These are phyloP conservation scores for Cryptococcus sp. DNA, from an alignment of 1,284 basidiomycete species.

Conservation along the genomic window DNA sequence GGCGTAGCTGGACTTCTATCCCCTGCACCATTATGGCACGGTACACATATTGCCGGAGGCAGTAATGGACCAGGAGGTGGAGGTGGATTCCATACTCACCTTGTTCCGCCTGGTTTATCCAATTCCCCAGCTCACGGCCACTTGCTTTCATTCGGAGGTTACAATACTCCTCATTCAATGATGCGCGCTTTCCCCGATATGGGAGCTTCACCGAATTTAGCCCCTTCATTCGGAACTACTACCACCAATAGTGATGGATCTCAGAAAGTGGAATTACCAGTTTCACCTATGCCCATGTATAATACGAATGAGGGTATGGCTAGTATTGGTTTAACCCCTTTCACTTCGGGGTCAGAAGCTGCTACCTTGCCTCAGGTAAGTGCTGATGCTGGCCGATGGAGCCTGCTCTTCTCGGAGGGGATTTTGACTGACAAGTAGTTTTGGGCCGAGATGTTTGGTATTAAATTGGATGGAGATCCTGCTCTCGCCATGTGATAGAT, in stretches of 20 bases:
- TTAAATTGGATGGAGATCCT: conserved; percentile 29
- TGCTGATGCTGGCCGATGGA: too few relatives aligned
- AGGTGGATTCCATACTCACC: background rate
- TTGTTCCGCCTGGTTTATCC: background rate
- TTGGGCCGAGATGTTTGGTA: conserved; percentile 45
- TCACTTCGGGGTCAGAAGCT: background rate
- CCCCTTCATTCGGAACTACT: too few relatives aligned
- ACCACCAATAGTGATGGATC: too few relatives aligned
- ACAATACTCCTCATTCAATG: too few relatives aligned
- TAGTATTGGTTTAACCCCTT: background rate
- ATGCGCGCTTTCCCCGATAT: too few relatives aligned
- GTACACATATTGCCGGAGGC: too few relatives aligned
- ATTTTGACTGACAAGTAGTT: conserved; percentile 15
- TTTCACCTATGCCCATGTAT: background rate
- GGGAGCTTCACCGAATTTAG: too few relatives aligned
- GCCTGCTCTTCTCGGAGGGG: background rate
- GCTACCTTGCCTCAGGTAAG: conserved; percentile 22
- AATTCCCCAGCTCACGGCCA: background rate
- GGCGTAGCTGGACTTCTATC: conserved; percentile 10
- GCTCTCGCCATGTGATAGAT: background rate
- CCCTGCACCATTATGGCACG: background rate
- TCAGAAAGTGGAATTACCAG: too few relatives aligned
- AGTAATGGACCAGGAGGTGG: background rate
- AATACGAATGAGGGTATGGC: background rate
- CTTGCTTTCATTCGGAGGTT: background rate